Conservation (phyloP, 2,329 filamentous ascomycete genomes). For the Monosporascus sp. region DNA sequence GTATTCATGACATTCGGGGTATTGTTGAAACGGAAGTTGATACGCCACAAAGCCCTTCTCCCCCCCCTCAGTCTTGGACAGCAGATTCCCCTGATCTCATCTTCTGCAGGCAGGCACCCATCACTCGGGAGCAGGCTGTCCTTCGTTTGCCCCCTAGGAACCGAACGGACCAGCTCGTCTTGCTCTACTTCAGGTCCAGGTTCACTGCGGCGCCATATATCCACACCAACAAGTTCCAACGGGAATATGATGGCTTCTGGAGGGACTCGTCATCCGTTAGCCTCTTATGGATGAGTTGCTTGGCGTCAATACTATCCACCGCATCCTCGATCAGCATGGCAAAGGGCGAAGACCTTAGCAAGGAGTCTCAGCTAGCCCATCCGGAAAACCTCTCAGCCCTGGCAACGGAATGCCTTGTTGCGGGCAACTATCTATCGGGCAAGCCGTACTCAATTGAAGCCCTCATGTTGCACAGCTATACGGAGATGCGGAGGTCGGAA, state of each 20-base stretch:
- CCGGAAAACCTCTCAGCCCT: constrained; percentile 28
- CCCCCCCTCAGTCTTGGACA: constrained; percentile 17
- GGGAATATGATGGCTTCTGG: constrained; percentile 45
- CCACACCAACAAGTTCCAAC: constrained; percentile 37
- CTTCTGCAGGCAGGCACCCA: constrained; percentile 19
- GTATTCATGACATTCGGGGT: constrained; percentile 30
- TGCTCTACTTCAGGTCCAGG: constrained; percentile 28
- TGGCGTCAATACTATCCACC: constrained; percentile 41
- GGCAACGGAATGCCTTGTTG: constrained; percentile 41
- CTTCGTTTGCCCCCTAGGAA: constrained; percentile 23
- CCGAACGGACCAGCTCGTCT: constrained; percentile 26
- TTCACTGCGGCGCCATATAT: constrained; percentile 29
- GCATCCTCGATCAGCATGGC: constrained; percentile 31
- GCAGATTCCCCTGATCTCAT: constrained; percentile 22
- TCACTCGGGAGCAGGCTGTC: constrained; percentile 28
- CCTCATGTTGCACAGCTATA: constrained; percentile 39
- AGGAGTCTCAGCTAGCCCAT: constrained; percentile 18
- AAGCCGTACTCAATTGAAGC: constrained; percentile 43
- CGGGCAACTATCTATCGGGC: constrained; percentile 41
- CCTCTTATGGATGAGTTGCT: constrained; percentile 45
- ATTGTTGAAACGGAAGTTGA: constrained; percentile 24
- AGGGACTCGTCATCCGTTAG: constrained; percentile 30
- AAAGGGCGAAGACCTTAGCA: constrained; percentile 21
- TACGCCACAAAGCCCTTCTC: constrained; percentile 18
- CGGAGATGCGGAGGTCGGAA: constrained; percentile 34